Conservation (phyloP, 2,329 filamentous ascomycete genomes). For the Dactylella cylindrospora region DNA sequence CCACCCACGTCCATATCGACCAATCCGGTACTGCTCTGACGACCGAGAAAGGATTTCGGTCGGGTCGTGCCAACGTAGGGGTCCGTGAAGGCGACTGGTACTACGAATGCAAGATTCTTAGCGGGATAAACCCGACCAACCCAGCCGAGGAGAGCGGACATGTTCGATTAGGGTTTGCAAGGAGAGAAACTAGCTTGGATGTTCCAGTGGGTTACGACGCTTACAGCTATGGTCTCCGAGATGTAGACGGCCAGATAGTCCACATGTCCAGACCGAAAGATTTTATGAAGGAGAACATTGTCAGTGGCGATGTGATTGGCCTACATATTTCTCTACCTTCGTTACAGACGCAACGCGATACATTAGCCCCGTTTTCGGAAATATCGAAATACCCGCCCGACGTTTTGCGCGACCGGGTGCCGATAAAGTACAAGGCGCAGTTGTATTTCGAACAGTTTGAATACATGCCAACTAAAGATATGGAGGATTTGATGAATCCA, state of each 20-base stretch:
- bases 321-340: conserved; percentile 89
- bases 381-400: conserved; percentile 66
- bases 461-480: conserved; percentile 81
- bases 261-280: conserved; percentile 92
- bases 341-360: conserved; percentile 79
- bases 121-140: conserved; percentile 60
- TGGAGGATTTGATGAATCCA: conserved; percentile 80
- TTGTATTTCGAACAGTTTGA: conserved; percentile 93
- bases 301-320: conserved; percentile 80
- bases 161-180: conserved; percentile 83
- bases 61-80: conserved; percentile 85
- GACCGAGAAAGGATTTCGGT: conserved; percentile 89
- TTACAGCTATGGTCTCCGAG: conserved; percentile 91
- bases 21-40: conserved; percentile 74
- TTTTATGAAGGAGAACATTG: conserved; percentile 69
- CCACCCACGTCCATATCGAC: conserved; percentile 80
- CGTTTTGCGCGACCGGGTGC: conserved; percentile 90
- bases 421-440: conserved; percentile 89
- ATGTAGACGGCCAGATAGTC: conserved; percentile 85
- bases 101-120: conserved; percentile 88
- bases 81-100: conserved; percentile 88
- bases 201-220: conserved; percentile 83
- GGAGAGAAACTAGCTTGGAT: conserved; percentile 70
- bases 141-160: conserved; percentile 56
- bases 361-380: conserved; percentile 54